Evolutionary conservation across 2,329 filamentous ascomycete genomes (phyloP), one percentile per base, ranked within the genome.

Genomic region (Colletotrichum limetticola): DNA sequence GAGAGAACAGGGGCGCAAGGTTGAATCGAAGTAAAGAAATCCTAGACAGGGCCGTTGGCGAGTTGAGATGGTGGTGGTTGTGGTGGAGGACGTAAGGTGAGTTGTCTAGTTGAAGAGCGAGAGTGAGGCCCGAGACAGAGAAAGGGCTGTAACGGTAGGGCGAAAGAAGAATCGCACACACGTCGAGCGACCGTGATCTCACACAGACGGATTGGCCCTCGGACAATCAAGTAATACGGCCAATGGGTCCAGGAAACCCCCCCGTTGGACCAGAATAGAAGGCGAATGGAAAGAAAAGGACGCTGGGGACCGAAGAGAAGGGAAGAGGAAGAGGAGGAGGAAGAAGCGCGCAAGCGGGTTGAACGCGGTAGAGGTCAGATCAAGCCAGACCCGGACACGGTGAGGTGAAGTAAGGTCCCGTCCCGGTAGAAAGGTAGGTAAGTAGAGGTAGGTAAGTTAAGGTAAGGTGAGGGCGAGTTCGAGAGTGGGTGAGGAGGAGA

Each of bases 281-380:
- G 55, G 49, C 26, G 46, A 69, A 68, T 8, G 32, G 46, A 63
- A 59, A 42, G 37, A 69, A 42, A 57, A 72, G 59, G 70, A 49
- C 60, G 63, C 16, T 57, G 66, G 66, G 35, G 66, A 59, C 37
- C 55, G 66, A 72, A 72, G 66, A 65, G 56, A 70, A 66, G 56
- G 53, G 53, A 56, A 56, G 28, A 42, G 55, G 32, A 35, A 46
- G 26, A 58, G 60, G 70, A 56, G 37, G 37, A 42, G 55, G 26
- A 58, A 42, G 70, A 70, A 49, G 70, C 70, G 66, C 60, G 70
- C 46, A 61, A 60, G 55, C 68, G 61, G 46, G 66, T 53, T 65
- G 32, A 49, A 37, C 52, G 66, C 57, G 52, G 46, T 30, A 16
- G 59, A 30, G 37, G 52, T 49, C 42, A 42, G 42, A 49, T 49